phyloP scores from a whole-genome alignment of 2,329 filamentous ascomycete species.

The Sporothrix brunneoviolacea region DNA sequence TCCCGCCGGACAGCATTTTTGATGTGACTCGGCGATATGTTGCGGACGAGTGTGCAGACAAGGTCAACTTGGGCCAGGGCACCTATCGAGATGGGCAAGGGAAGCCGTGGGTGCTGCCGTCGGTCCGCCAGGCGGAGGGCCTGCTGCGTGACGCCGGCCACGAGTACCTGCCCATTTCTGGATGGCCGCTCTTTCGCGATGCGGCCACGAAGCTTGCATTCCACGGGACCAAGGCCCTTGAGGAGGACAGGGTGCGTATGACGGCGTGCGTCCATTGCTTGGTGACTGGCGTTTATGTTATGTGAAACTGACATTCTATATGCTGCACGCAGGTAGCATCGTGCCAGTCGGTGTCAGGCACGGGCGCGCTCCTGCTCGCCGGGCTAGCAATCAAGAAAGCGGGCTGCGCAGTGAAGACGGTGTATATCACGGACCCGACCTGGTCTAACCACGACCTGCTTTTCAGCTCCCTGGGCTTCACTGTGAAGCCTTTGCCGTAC shows the following conservation, averaged over 20 bases:
- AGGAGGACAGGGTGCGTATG: too few species aligned
- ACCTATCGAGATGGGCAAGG: slow-evolving; percentile 91
- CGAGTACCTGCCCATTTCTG: slow-evolving; percentile 95
- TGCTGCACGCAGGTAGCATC: slow-evolving; percentile 46
- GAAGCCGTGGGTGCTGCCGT: slow-evolving; percentile 93
- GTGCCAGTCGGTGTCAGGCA: slow-evolving; percentile 92
- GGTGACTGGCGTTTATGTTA: too few species aligned
- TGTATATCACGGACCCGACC: slow-evolving; percentile 90
- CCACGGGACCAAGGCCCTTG: too few species aligned
- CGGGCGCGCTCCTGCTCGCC: slow-evolving; percentile 87
- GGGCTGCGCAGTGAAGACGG: slow-evolving; percentile 64
- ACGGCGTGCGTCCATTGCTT: too few species aligned
- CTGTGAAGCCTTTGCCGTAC: slow-evolving; percentile 36
- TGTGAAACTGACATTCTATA: too few species aligned
- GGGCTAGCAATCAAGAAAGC: slow-evolving; percentile 89
- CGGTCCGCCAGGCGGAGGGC: slow-evolving; percentile 81
- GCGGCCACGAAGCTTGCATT: slow-evolving; percentile 62
- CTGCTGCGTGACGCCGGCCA: slow-evolving; percentile 84
- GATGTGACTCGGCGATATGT: slow-evolving; percentile 29
- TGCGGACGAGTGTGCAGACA: slow-evolving; percentile 24
- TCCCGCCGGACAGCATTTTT: slow-evolving; percentile 23
- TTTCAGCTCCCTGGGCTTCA: slow-evolving; percentile 42
- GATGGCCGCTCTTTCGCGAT: slow-evolving; percentile 73
- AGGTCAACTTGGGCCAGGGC: slow-evolving; percentile 41
- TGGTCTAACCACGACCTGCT: slow-evolving; percentile 99